Evolutionary conservation across 2,329 filamentous ascomycete species (phyloP).

Genomic region (Albifimbria verrucaria): DNA sequence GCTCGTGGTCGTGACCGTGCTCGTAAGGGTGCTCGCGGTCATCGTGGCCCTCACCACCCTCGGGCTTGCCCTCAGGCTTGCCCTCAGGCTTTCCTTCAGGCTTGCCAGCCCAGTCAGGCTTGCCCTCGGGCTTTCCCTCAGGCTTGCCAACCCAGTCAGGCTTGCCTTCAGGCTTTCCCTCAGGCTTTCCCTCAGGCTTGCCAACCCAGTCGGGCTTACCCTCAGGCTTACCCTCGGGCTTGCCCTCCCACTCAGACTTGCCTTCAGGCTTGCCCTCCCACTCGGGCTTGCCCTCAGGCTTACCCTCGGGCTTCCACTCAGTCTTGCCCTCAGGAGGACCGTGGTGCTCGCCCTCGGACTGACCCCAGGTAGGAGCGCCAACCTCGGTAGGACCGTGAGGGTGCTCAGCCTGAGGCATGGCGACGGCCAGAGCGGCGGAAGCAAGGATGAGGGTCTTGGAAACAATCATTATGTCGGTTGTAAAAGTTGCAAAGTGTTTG

Average conservation of each 20-base stretch:
- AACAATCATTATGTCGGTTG: no score
- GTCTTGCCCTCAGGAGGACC: background rate
- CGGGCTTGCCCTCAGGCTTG: background rate
- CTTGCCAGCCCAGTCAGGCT: background rate
- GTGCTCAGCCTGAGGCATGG: background rate
- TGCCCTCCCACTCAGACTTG: background rate
- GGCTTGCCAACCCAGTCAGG: background rate
- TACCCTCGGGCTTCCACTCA: background rate
- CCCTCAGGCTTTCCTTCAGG: background rate
- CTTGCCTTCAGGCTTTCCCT: background rate
- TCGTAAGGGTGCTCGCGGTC: background rate
- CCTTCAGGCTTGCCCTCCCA: background rate
- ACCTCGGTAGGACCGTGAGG: background rate
- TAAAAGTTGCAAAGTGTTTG: no score
- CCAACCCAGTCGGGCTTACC: background rate
- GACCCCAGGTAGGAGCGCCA: background rate
- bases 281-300: background rate
- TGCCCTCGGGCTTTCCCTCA: background rate
- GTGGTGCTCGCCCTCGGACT: background rate
- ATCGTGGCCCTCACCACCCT: background rate
- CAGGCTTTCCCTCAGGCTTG: background rate
- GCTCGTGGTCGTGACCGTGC: background rate
- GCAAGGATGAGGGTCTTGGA: background rate
- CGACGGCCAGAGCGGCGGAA: background rate
- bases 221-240: background rate